A percentile compares a stretch with the other conserved stretches of the same genome.
Evolutionary conservation across 2,329 filamentous ascomycete species (phyloP).

Genomic region (Emergomyces pasteurianus): DNA sequence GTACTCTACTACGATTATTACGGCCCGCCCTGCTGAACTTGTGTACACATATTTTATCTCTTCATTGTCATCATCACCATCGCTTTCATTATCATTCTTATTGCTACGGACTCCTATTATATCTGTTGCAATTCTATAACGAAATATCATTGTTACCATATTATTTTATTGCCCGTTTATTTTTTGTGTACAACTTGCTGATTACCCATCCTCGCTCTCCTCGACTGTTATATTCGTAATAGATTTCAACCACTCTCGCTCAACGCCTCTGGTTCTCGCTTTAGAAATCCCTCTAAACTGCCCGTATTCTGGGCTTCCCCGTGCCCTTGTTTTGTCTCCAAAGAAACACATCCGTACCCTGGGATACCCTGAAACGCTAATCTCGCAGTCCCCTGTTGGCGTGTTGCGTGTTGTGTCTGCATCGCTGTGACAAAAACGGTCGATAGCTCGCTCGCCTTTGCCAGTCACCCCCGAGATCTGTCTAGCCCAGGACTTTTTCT

Average conservation of each 20-base stretch:
- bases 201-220: background rate
- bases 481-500: conserved; percentile 4
- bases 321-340: background rate
- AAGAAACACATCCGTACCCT: background rate
- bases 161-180: background rate
- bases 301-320: background rate
- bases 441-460: background rate
- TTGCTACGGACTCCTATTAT: too few relatives aligned
- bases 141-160: background rate
- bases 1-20: background rate
- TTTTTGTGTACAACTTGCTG: background rate
- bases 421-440: background rate
- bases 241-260: background rate
- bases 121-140: too few relatives aligned
- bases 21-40: background rate
- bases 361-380: background rate
- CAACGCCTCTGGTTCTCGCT: background rate
- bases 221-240: background rate
- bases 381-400: background rate
- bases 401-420: background rate
- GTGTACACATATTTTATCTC: background rate
- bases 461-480: conserved; percentile 9
- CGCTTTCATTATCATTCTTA: background rate
- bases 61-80: background rate
- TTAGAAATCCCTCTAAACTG: background rate